phyloP scores from a whole-genome alignment of 2,329 filamentous ascomycete species.

The Fusarium verrucosum region DNA sequence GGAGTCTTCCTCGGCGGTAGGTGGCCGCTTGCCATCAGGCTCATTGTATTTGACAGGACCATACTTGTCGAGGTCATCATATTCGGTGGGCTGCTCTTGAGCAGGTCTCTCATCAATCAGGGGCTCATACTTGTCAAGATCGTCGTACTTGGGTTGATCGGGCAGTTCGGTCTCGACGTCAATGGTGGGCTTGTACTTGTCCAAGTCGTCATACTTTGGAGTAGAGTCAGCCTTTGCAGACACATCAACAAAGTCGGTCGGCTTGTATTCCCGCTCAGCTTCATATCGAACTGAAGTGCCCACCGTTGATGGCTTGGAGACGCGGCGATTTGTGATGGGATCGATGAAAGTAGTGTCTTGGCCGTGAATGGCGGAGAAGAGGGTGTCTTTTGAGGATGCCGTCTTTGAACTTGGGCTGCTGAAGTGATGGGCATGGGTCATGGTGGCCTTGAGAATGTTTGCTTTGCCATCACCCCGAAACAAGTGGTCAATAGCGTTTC shows the following conservation, averaged over 20 bases:
- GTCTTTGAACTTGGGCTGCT: conserved; percentile 34
- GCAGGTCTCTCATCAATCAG: conserved; percentile 43
- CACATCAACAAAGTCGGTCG: conserved; percentile 41
- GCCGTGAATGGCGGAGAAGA: conserved; percentile 36
- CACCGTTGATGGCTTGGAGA: conserved; percentile 44
- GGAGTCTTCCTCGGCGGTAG: conserved; percentile 42
- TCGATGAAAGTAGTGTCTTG: conserved; percentile 55
- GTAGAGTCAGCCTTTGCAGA: conserved; percentile 33
- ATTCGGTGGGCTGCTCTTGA: conserved; percentile 44
- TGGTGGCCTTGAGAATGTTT: conserved; percentile 46
- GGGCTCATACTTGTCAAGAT: conserved; percentile 51
- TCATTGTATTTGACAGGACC: conserved; percentile 48
- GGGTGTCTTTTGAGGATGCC: conserved; percentile 29
- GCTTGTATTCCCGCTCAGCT: conserved; percentile 50
- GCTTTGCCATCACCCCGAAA: conserved; percentile 49
- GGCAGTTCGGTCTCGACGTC: conserved; percentile 37
- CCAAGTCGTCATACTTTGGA: conserved; percentile 48
- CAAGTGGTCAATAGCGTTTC: conserved; percentile 56
- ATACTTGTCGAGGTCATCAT: conserved; percentile 53
- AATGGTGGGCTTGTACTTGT: conserved; percentile 50
- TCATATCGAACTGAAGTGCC: conserved; percentile 43
- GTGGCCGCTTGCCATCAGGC: conserved; percentile 35
- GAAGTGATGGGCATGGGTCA: conserved; percentile 50
- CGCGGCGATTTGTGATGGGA: conserved; percentile 67
- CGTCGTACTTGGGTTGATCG: conserved; percentile 43